These are phyloP conservation scores for Leavenworthia alabamica DNA, from an alignment of 345 rosid species.

Conservation along the genomic window DNA sequence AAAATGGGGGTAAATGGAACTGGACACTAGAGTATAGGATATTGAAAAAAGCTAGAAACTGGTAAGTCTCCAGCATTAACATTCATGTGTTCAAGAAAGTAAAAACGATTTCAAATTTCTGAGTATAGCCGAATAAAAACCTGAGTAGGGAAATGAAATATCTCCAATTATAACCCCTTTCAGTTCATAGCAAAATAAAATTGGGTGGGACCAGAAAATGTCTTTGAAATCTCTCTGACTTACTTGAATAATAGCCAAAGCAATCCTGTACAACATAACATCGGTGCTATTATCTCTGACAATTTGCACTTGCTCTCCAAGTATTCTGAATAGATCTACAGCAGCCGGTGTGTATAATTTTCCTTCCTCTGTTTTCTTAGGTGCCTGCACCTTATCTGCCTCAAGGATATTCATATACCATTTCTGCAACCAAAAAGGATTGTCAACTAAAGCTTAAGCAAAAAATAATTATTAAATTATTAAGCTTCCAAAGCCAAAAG, in stretches of 20 bases:
- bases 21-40: neutral
- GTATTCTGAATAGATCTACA: constrained; percentile 96
- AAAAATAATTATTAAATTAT: neutral
- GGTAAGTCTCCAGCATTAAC: neutral
- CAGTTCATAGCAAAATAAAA: constrained; percentile 11
- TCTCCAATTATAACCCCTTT: constrained; percentile 2
- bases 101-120: neutral
- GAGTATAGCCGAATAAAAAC: neutral
- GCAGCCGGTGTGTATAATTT: constrained; percentile 99
- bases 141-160: neutral
- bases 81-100: neutral
- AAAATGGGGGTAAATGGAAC: neutral
- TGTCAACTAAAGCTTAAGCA: constrained; percentile 1
- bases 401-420: constrained; percentile 96
- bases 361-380: constrained; percentile 98
- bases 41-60: neutral
- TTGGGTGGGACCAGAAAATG: neutral
- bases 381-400: constrained; percentile 95
- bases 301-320: constrained; percentile 98
- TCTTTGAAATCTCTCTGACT: constrained; percentile 28
- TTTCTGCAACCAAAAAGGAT: constrained; percentile 50
- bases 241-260: constrained; percentile 92
- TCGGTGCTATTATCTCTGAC: constrained; percentile 98
- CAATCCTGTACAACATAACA: constrained; percentile 91
- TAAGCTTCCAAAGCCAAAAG: neutral